Conservation (phyloP, 331 rosid genomes). For the Arachis monticola region DNA sequence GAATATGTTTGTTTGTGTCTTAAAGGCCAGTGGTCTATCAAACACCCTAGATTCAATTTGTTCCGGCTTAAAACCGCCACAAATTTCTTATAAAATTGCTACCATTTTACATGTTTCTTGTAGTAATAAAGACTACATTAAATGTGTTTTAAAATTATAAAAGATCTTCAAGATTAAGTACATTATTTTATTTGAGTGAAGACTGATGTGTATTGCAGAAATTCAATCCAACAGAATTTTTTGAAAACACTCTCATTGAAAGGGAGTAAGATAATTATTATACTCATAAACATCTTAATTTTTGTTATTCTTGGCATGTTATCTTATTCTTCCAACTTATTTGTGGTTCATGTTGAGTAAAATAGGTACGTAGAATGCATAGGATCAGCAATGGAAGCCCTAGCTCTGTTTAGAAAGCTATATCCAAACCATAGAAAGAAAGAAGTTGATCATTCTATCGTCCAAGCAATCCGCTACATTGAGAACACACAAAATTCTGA, state of each 20-base stretch:
- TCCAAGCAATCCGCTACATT: slow-evolving; percentile 50
- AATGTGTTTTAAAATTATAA: too few relatives aligned
- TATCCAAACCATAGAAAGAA: slow-evolving; percentile 57
- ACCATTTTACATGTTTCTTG: too few relatives aligned
- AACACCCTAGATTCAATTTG: too few relatives aligned
- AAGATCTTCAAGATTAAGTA: too few relatives aligned
- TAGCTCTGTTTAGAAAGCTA: slow-evolving; percentile 54
- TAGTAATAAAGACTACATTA: too few relatives aligned
- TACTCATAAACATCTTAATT: not conserved
- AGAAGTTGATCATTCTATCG: slow-evolving; percentile 57
- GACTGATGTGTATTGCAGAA: slow-evolving; percentile 42
- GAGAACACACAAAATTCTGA: slow-evolving; percentile 59
- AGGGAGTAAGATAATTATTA: slow-evolving; percentile 46
- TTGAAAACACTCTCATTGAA: slow-evolving; percentile 62
- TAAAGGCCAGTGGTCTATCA: too few relatives aligned
- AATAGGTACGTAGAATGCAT: slow-evolving; percentile 72
- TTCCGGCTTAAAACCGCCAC: too few relatives aligned
- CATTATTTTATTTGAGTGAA: not conserved
- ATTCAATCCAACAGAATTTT: slow-evolving; percentile 67
- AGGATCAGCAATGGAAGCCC: slow-evolving; percentile 61
- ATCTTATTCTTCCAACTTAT: not conserved
- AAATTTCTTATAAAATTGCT: too few relatives aligned
- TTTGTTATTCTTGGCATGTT: not conserved
- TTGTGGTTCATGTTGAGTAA: too few relatives aligned
- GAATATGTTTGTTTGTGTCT: too few relatives aligned